phyloP scores from a whole-genome alignment of 2,329 filamentous ascomycete species.

The Penicillium sp. region DNA sequence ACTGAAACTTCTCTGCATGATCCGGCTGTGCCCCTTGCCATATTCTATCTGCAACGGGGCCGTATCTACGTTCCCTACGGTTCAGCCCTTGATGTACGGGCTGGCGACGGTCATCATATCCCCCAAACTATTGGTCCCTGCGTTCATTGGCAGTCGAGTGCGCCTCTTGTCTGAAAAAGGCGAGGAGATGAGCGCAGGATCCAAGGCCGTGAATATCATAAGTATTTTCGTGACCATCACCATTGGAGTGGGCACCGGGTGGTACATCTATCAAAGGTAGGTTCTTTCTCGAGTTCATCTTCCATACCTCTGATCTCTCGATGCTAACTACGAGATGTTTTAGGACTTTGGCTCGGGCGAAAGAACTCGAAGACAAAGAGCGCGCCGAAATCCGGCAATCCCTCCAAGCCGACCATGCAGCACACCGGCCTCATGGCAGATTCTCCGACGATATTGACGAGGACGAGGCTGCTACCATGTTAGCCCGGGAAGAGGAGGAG shows the following conservation, averaged over 20 bases:
- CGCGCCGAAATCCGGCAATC: slow-evolving; percentile 38
- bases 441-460: slow-evolving; percentile 41
- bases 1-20: slow-evolving; percentile 81
- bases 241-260: slow-evolving; percentile 71
- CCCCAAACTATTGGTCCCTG: slow-evolving; percentile 84
- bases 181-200: slow-evolving; percentile 72
- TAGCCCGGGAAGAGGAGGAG: slow-evolving; percentile 44
- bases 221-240: slow-evolving; percentile 69
- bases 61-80: slow-evolving; percentile 85
- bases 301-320: background rate
- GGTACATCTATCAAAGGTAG: slow-evolving; percentile 72
- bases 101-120: slow-evolving; percentile 75
- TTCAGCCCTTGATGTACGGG: slow-evolving; percentile 70
- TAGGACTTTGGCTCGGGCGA: slow-evolving; percentile 47
- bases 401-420: slow-evolving; percentile 33
- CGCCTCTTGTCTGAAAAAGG: slow-evolving; percentile 77
- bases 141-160: slow-evolving; percentile 84
- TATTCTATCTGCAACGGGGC: slow-evolving; percentile 94
- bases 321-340: slow-evolving; percentile 3
- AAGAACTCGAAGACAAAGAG: slow-evolving; percentile 48
- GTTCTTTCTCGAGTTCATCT: slow-evolving; percentile 7
- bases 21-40: slow-evolving; percentile 85
- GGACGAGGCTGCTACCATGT: slow-evolving; percentile 37
- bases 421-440: slow-evolving; percentile 30
- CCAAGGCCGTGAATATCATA: slow-evolving; percentile 77